A percentile compares a stretch with the other conserved stretches of the same genome.
These are phyloP conservation scores for Nicotiana attenuata DNA, from an alignment of 257 asterid genomes.

Conservation along the genomic window DNA sequence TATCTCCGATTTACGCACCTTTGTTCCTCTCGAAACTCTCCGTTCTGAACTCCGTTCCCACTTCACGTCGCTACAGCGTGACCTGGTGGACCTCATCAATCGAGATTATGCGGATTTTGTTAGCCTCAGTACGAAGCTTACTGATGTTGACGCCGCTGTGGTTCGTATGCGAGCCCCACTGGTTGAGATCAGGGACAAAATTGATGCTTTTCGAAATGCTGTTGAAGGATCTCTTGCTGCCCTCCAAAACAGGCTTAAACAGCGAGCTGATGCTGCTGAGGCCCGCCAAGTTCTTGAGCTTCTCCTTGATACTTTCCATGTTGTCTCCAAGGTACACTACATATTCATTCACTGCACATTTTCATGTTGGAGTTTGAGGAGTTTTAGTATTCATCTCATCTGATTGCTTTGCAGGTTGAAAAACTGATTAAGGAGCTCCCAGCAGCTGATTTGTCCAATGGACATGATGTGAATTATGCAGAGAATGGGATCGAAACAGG, in stretches of 20 bases:
- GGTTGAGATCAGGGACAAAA: conserved; percentile 84
- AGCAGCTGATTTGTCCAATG: conserved; percentile 64
- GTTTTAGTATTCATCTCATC: too few relatives aligned
- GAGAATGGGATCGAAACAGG: conserved; percentile 64
- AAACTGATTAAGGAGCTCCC: conserved; percentile 90
- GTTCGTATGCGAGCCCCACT: conserved; percentile 98
- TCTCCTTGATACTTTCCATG: conserved; percentile 90
- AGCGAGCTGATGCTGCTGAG: conserved; percentile 75
- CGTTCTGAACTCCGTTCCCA: conserved; percentile 84
- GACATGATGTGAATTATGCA: conserved; percentile 27
- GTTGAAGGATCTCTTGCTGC: conserved; percentile 69
- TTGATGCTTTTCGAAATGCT: conserved; percentile 55
- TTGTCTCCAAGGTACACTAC: conserved; percentile 56
- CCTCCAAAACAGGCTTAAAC: conserved; percentile 68
- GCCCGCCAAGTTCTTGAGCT: conserved; percentile 85
- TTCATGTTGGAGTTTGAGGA: too few relatives aligned
- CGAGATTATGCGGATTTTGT: conserved; percentile 90
- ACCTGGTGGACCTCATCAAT: conserved; percentile 86
- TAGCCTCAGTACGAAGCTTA: conserved; percentile 87
- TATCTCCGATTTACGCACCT: conserved; percentile 90
- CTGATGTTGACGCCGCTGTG: conserved; percentile 79
- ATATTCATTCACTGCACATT: too few relatives aligned
- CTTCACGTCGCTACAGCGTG: conserved; percentile 58
- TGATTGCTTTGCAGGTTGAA: conserved; percentile 33
- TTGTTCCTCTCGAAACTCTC: conserved; percentile 89